A percentile compares a stretch with the other conserved stretches of the same genome.
Evolutionary conservation across 768 basidiomycete species (phyloP).

Genomic region (Gloeopeniophorella convolvens): DNA sequence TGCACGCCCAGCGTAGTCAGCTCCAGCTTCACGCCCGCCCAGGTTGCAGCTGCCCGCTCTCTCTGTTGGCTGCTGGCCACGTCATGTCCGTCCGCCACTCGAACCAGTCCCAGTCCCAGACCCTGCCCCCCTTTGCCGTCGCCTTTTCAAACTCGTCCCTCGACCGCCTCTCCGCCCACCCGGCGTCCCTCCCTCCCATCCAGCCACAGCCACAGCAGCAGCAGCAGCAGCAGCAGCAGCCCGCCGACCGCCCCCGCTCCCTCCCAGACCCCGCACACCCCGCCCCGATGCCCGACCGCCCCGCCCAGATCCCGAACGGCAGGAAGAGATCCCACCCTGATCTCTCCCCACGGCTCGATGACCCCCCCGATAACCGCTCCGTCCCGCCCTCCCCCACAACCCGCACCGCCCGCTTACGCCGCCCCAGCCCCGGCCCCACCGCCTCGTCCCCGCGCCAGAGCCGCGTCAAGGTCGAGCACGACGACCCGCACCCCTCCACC

Average conservation of each 20-base stretch:
- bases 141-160: conserved; percentile 60
- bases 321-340: conserved; percentile 26
- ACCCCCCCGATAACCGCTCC: conserved; percentile 10
- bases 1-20: no score
- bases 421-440: conserved; percentile 20
- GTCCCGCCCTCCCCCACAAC: conserved; percentile 18
- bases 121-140: conserved; percentile 75
- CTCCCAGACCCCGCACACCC: conserved; percentile 21
- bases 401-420: conserved; percentile 12
- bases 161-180: conserved; percentile 40
- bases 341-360: conserved; percentile 8
- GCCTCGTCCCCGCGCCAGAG: conserved; percentile 39
- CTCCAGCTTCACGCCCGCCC: no score
- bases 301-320: conserved; percentile 18
- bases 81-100: conserved; percentile 31
- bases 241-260: conserved; percentile 23
- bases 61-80: background rate
- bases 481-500: conserved; percentile 33
- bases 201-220: conserved; percentile 45
- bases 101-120: conserved; percentile 44
- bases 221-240: no score
- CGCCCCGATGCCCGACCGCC: conserved; percentile 15
- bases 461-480: conserved; percentile 59
- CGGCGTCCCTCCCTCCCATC: conserved; percentile 61
- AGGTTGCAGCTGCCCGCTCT: background rate